phyloP scores from a whole-genome alignment of 2,329 filamentous ascomycete genomes.

The Xylariomycetidae sp. region DNA sequence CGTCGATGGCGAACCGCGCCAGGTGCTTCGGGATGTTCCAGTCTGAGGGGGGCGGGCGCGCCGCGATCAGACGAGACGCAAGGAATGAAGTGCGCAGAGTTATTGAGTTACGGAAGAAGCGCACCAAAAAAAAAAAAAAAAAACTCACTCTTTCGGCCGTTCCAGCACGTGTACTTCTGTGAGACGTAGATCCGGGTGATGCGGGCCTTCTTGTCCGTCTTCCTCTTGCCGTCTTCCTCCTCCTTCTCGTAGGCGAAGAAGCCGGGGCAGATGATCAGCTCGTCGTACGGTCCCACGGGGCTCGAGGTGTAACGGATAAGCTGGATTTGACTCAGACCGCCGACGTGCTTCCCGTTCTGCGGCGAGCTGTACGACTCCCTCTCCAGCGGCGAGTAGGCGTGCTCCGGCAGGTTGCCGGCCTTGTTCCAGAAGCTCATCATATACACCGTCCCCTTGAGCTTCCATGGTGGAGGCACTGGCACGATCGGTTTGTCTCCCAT shows the following conservation, averaged over 20 bases:
- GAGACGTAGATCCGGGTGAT: constrained; percentile 52
- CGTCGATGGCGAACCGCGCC: constrained; percentile 42
- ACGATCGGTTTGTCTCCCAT: constrained; percentile 14
- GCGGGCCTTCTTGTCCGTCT: constrained; percentile 31
- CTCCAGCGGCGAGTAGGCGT: constrained; percentile 43
- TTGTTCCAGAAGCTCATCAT: constrained; percentile 35
- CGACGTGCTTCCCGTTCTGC: constrained; percentile 32
- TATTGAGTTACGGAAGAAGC: not conserved
- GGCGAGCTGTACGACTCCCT: constrained; percentile 26
- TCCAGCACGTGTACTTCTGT: constrained; percentile 44
- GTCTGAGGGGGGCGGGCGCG: no score
- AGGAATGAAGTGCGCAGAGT: no score
- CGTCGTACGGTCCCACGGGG: constrained; percentile 49
- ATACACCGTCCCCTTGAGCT: constrained; percentile 38
- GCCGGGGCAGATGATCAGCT: constrained; percentile 43
- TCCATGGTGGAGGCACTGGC: constrained; percentile 34
- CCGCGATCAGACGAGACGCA: no score
- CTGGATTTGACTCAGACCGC: constrained; percentile 43
- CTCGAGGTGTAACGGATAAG: constrained; percentile 44
- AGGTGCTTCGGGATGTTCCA: constrained; percentile 53
- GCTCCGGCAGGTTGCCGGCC: constrained; percentile 27
- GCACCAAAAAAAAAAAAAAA: constrained; percentile 2
- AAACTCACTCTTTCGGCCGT: constrained; percentile 42
- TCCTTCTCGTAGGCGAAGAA: constrained; percentile 34
- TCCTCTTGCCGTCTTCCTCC: constrained; percentile 25